A percentile compares a stretch with the other conserved stretches of the same genome.
Evolutionary conservation across 768 basidiomycete genomes (phyloP).

Genomic region (Hortiboletus campestris): DNA sequence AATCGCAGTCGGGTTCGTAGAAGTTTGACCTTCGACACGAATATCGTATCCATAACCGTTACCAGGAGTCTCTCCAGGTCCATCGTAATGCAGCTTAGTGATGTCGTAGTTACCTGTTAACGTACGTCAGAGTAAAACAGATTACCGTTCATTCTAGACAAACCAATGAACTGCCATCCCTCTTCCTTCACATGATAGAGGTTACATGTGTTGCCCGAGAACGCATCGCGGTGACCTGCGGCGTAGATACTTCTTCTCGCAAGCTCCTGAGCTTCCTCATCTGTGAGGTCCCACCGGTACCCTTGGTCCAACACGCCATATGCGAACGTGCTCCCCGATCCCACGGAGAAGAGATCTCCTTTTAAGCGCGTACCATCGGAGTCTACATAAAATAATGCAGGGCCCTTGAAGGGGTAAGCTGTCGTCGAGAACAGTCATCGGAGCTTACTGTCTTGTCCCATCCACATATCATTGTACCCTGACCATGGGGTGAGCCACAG

Average conservation of each 20-base stretch:
- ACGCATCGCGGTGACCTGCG: conserved; percentile 94
- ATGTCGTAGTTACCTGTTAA: conserved; percentile 87
- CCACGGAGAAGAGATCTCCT: conserved; percentile 97
- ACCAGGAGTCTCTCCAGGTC: conserved; percentile 69
- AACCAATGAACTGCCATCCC: conserved; percentile 96
- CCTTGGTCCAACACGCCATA: conserved; percentile 98
- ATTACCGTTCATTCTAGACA: conserved; percentile 23
- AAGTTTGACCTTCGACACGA: conserved; percentile 57
- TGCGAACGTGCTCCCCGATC: conserved; percentile 97
- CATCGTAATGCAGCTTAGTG: conserved; percentile 87
- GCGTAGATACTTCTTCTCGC: conserved; percentile 93
- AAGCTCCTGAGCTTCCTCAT: conserved; percentile 92
- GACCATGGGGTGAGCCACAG: conserved; percentile 3
- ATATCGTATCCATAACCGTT: conserved; percentile 79
- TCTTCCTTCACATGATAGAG: conserved; percentile 93
- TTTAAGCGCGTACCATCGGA: conserved; percentile 94
- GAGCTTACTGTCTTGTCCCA: conserved; percentile 93
- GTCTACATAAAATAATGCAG: conserved; percentile 95
- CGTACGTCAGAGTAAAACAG: conserved; percentile 9
- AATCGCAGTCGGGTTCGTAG: conserved; percentile 47
- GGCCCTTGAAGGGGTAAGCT: conserved; percentile 55
- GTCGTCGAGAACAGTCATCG: conserved; percentile 1
- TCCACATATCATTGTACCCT: conserved; percentile 99
- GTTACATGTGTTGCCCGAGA: conserved; percentile 94
- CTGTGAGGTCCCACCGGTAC: conserved; percentile 88